These are phyloP conservation scores for Leccinum subtestaceum DNA, from an alignment of 768 basidiomycete species.

Conservation along the genomic window DNA sequence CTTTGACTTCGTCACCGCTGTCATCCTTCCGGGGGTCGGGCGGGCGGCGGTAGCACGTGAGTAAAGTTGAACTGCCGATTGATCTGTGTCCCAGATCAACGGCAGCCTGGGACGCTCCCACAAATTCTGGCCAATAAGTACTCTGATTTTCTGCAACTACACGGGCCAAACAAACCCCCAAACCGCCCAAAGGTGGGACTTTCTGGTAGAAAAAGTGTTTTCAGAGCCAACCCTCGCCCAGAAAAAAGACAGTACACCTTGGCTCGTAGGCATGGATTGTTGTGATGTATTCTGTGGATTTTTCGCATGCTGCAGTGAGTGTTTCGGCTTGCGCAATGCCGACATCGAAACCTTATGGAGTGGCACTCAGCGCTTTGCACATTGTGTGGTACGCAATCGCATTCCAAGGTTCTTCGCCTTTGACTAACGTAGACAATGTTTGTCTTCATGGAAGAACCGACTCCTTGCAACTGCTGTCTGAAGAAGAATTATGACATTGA, in stretches of 20 bases:
- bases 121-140: too few relatives aligned
- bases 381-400: conserved; percentile 13
- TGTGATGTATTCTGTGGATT: conserved; percentile 24
- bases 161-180: too few relatives aligned
- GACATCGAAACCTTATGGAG: conserved; percentile 1
- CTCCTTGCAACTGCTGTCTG: conserved; percentile 16
- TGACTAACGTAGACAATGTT: neutral
- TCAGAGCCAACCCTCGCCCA: too few relatives aligned
- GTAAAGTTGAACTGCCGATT: too few relatives aligned
- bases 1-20: too few relatives aligned
- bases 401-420: neutral
- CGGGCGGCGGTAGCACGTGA: too few relatives aligned
- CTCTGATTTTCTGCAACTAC: too few relatives aligned
- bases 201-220: too few relatives aligned
- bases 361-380: conserved; percentile 7
- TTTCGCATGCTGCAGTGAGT: conserved; percentile 22
- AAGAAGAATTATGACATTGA: conserved; percentile 8
- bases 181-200: too few relatives aligned
- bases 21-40: too few relatives aligned
- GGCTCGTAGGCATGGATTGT: conserved; percentile 17
- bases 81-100: too few relatives aligned
- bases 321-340: neutral
- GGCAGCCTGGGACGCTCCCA: too few relatives aligned
- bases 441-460: conserved; percentile 7
- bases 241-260: neutral